Percentiles rank a stretch among this genome's conserved stretches.
These are phyloP conservation scores for Boletus austroedulis DNA, from an alignment of 1,284 basidiomycete species.

Conservation along the genomic window DNA sequence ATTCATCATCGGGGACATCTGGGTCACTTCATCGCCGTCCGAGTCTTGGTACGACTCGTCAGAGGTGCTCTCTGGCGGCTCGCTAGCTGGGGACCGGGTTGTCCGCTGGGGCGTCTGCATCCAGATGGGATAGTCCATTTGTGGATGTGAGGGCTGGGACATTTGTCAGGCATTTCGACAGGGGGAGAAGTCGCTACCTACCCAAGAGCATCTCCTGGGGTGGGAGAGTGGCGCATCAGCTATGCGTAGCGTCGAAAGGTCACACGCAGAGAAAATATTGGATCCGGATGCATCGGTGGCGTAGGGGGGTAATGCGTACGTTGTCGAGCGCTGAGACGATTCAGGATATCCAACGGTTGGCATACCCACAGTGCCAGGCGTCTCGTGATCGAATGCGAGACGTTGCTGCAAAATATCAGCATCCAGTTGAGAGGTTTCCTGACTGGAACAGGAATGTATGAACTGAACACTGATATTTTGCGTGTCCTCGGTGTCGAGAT, in stretches of 20 bases:
- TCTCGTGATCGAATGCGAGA: constrained; percentile 7
- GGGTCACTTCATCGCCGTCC: constrained; percentile 28
- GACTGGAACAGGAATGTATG: constrained; percentile 26
- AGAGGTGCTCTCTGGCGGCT: constrained; percentile 33
- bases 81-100: constrained; percentile 31
- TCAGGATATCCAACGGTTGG: constrained; percentile 29
- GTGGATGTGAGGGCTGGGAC: constrained; percentile 22
- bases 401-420: constrained; percentile 28
- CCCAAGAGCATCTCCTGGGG: constrained; percentile 30
- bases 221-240: constrained; percentile 16
- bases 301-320: constrained; percentile 21
- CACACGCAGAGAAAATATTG: constrained; percentile 8
- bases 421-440: constrained; percentile 28
- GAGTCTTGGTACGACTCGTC: constrained; percentile 36
- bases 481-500: constrained; percentile 15
- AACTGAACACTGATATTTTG: constrained; percentile 37
- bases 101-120: constrained; percentile 12
- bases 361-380: neutral
- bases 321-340: constrained; percentile 35
- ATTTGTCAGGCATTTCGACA: constrained; percentile 18
- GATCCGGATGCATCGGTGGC: constrained; percentile 15
- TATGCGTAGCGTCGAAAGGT: constrained; percentile 15
- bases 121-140: constrained; percentile 19
- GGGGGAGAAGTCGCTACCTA: constrained; percentile 9
- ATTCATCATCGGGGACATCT: constrained; percentile 37